Conservation (phyloP, 2,329 filamentous ascomycete genomes). For the Cordyceps pruinosa region DNA sequence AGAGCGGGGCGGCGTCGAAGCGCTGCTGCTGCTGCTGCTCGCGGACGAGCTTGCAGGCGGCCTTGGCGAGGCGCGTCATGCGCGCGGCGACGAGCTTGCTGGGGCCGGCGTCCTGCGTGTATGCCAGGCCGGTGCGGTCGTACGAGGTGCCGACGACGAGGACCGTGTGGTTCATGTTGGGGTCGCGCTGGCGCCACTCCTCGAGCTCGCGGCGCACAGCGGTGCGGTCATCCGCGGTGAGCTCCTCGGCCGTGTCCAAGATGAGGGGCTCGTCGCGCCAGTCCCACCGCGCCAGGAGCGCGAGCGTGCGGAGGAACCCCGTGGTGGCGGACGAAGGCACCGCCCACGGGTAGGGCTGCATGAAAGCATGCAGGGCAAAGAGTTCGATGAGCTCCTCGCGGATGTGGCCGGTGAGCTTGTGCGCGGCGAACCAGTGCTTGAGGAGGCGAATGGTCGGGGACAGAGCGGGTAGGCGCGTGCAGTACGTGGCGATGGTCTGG, state of each 20-base stretch:
- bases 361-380: conserved; percentile 68
- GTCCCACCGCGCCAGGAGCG: conserved; percentile 81
- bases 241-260: conserved; percentile 59
- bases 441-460: conserved; percentile 76
- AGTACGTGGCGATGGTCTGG: conserved; percentile 72
- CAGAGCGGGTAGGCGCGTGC: conserved; percentile 71
- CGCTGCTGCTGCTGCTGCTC: conserved; percentile 39
- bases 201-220: conserved; percentile 66
- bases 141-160: conserved; percentile 76
- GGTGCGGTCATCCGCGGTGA: conserved; percentile 54
- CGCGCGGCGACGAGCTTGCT: conserved; percentile 77
- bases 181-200: conserved; percentile 82
- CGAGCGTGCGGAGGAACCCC: conserved; percentile 74
- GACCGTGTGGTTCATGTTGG: conserved; percentile 74
- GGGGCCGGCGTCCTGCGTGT: conserved; percentile 59
- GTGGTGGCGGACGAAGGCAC: conserved; percentile 68
- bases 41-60: conserved; percentile 58
- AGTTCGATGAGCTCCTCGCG: conserved; percentile 79
- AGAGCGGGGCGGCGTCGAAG: conserved; percentile 51
- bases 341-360: conserved; percentile 74
- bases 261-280: conserved; percentile 81
- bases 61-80: conserved; percentile 74
- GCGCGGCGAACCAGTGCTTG: conserved; percentile 83
- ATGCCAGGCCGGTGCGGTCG: conserved; percentile 71
- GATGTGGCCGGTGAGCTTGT: conserved; percentile 73